Conservation (phyloP, 345 rosid species). For the Populus nigra region DNA sequence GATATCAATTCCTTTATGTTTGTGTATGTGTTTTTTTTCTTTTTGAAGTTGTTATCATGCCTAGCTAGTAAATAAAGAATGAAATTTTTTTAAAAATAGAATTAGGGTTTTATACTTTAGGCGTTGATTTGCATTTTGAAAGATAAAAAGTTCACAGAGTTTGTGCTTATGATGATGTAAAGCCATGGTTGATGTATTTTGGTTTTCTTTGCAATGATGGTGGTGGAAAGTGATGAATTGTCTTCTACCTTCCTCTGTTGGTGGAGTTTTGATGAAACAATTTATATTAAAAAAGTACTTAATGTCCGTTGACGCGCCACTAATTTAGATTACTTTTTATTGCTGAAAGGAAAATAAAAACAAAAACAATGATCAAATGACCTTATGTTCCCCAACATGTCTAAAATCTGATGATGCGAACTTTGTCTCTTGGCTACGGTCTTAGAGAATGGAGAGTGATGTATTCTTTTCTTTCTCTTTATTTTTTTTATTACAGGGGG, state of each 20-base stretch:
- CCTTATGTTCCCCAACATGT: too few relatives aligned
- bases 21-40: too few relatives aligned
- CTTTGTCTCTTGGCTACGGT: not conserved
- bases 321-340: not conserved
- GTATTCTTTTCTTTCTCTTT: not conserved
- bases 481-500: slow-evolving; percentile 21
- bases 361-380: not conserved
- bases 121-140: too few relatives aligned
- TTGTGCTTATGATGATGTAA: too few relatives aligned
- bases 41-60: too few relatives aligned
- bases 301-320: not conserved
- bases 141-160: too few relatives aligned
- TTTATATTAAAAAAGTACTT: not conserved
- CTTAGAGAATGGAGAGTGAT: not conserved
- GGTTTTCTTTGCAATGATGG: not conserved
- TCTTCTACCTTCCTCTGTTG: not conserved
- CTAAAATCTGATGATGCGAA: not conserved
- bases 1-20: too few relatives aligned
- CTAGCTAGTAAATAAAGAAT: too few relatives aligned
- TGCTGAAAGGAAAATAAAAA: too few relatives aligned
- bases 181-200: too few relatives aligned
- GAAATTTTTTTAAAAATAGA: too few relatives aligned
- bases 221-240: not conserved
- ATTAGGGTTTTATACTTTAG: too few relatives aligned
- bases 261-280: not conserved